Evolutionary conservation across 345 rosid genomes (phyloP).

Genomic region (Crucihimalaya himalaica): DNA sequence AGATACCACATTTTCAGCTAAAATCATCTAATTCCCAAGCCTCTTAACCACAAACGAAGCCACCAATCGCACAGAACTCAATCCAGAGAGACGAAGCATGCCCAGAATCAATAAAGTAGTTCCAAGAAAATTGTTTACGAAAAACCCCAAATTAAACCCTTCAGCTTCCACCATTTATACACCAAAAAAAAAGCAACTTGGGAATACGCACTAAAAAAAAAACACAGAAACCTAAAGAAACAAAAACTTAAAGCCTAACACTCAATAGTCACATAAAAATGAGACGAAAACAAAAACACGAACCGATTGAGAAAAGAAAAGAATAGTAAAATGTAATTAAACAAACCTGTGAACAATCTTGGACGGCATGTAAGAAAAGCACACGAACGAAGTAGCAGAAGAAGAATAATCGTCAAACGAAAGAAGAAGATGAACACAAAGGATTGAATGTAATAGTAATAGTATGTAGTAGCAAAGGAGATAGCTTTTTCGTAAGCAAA

Average conservation of each 20-base stretch:
- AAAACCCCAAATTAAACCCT: constrained; percentile 2
- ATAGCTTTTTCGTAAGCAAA: background rate
- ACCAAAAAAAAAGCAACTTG: background rate
- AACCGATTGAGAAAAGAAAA: background rate
- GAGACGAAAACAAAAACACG: background rate
- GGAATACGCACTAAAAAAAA: background rate
- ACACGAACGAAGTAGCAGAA: background rate
- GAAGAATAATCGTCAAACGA: background rate
- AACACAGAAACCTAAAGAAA: background rate
- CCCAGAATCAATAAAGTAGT: background rate
- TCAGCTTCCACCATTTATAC: constrained; percentile 8
- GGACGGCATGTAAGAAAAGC: constrained; percentile 40
- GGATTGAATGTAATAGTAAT: background rate
- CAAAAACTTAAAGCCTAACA: background rate
- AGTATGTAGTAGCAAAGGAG: background rate
- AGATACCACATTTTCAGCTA: background rate
- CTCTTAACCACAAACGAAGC: background rate
- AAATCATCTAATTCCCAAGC: background rate
- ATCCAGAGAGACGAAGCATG: background rate
- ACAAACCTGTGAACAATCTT: constrained; percentile 47
- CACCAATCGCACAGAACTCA: background rate
- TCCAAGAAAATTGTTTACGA: background rate
- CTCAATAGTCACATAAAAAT: background rate
- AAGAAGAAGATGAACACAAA: background rate
- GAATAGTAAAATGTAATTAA: background rate